These are phyloP conservation scores for Hypsizygus marmoreus DNA, from an alignment of 768 basidiomycete genomes.

Conservation along the genomic window DNA sequence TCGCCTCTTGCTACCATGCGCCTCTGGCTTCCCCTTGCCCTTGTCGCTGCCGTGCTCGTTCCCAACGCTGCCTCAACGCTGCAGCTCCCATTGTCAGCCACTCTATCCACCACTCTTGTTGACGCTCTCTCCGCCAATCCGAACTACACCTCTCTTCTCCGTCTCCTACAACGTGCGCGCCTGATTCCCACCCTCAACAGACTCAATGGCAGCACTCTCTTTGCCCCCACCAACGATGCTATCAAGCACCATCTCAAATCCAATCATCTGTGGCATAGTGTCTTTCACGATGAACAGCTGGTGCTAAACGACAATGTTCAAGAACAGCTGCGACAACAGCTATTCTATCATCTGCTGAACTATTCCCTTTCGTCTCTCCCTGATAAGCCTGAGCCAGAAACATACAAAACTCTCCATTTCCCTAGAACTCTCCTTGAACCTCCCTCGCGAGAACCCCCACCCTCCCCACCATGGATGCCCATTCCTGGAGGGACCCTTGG, in stretches of 20 bases:
- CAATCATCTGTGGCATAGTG: slow-evolving; percentile 38
- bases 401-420: slow-evolving; percentile 67
- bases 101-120: slow-evolving; percentile 62
- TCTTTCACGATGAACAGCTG: slow-evolving; percentile 38
- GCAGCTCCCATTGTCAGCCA: slow-evolving; percentile 31
- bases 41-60: slow-evolving; percentile 29
- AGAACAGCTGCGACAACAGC: slow-evolving; percentile 81
- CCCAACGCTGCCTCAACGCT: slow-evolving; percentile 29
- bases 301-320: slow-evolving; percentile 76
- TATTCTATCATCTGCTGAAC: slow-evolving; percentile 94
- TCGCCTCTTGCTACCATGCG: slow-evolving; percentile 13
- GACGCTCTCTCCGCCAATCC: slow-evolving; percentile 75
- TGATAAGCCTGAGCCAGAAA: slow-evolving; percentile 37
- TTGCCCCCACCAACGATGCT: slow-evolving; percentile 95
- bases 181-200: slow-evolving; percentile 91
- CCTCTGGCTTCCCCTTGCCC: slow-evolving; percentile 18
- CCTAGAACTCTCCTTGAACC: slow-evolving; percentile 61
- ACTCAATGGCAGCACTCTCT: slow-evolving; percentile 81
- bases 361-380: slow-evolving; percentile 59
- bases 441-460: slow-evolving; percentile 69
- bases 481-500: slow-evolving; percentile 80
- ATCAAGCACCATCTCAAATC: slow-evolving; percentile 50
- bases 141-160: slow-evolving; percentile 76
- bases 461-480: slow-evolving; percentile 85
- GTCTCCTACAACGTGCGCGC: slow-evolving; percentile 78